Base-by-base conservation (phyloP, 495 filamentous ascomycete species). In the Echria macrotheca region DNA sequence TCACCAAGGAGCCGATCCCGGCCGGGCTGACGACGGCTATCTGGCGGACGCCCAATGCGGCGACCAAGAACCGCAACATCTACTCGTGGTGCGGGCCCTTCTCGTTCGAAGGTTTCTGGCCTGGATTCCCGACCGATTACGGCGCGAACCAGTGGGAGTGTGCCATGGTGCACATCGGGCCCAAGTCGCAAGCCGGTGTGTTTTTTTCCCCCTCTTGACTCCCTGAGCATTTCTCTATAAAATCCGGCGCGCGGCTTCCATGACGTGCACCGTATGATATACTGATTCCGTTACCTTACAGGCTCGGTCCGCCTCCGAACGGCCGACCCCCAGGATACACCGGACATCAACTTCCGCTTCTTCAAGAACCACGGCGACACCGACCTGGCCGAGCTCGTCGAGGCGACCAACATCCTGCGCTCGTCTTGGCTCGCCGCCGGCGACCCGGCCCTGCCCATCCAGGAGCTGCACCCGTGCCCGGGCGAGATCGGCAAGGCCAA, bases 261-360 rank as follows among this genome's bases (percentile, higher is more conserved):
- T n/a, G n/a, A n/a, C n/a, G n/a, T n/a, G n/a, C n/a, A n/a, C n/a
- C n/a, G n/a, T n/a, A n/a, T n/a, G n/a, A n/a, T n/a, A n/a, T 21
- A 32, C 5, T 15, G 3, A 22, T 25, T 19, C 28, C 33, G 5
- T 18, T 12, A 2, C 2, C 10, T 9, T 10, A 6, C 10, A 48
- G 75, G 74, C n/a, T 70, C 71, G 1, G 73, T 78, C 5, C 61
- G 60, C n/a, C 59, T 78, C 17, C 60, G 58, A 10, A 74, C 74
- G 0, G 57, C 60, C 3, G 69, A 77, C 53, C 76, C 75, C 0
- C 72, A 69, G 35, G 72, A 77, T 44, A 63, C 67, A 52, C 76
- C 76, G 6, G 60, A 70, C 26, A 76, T 78, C 46, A 69, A 70
- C 49, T 70, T 79, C 57, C 69, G 72, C 50, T 77, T 74, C 59